phyloP scores from a whole-genome alignment of 768 basidiomycete species.

The Lanmaoa rubissima region DNA sequence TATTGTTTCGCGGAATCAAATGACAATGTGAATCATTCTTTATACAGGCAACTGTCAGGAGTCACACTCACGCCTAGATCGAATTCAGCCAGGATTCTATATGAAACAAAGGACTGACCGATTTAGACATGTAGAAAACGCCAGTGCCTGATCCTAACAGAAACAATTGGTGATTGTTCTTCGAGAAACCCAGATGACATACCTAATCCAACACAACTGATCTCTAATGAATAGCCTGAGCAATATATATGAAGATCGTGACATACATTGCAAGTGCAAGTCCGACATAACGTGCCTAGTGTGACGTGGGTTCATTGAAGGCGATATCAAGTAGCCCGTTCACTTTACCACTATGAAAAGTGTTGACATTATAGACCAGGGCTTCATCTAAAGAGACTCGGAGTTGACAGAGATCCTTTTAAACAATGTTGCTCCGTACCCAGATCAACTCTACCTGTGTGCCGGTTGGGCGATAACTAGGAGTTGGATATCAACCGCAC shows the following conservation, averaged over 20 bases:
- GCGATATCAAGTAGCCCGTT: not conserved
- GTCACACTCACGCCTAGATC: conserved; percentile 7
- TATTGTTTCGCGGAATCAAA: not conserved
- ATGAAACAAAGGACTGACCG: not conserved
- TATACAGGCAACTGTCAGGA: too few species aligned
- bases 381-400: conserved; percentile 3
- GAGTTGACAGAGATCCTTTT: not conserved
- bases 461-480: not conserved
- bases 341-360: conserved; percentile 12
- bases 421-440: not conserved
- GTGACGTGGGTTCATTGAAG: not conserved
- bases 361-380: conserved; percentile 9
- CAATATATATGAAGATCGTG: not conserved
- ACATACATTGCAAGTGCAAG: conserved; percentile 7
- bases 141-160: not conserved
- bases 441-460: conserved; percentile 10
- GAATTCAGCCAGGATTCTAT: not conserved
- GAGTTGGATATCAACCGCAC: not conserved
- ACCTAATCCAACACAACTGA: conserved; percentile 3
- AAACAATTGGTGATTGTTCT: not conserved
- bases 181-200: not conserved
- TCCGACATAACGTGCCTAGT: conserved; percentile 9
- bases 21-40: not conserved
- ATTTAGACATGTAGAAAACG: not conserved
- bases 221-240: not conserved